These are phyloP conservation scores for Salix arbutifolia DNA, from an alignment of 345 rosid species.

Conservation along the genomic window DNA sequence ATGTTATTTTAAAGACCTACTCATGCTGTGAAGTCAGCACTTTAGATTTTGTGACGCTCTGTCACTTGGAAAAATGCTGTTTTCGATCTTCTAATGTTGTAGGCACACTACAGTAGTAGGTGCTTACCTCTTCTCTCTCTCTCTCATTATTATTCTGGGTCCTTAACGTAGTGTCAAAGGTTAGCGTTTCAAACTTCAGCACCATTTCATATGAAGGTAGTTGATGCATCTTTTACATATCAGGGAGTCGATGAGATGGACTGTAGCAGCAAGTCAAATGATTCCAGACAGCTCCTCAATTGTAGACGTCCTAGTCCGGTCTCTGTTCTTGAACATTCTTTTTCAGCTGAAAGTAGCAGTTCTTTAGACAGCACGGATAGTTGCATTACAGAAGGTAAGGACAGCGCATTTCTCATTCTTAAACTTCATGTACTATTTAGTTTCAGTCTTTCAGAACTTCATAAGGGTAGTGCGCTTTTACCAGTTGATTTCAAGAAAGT, in stretches of 20 bases:
- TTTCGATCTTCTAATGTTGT: not conserved
- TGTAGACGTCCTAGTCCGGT: slow-evolving; percentile 63
- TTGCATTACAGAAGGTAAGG: slow-evolving; percentile 45
- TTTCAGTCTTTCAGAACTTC: not conserved
- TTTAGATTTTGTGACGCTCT: not conserved
- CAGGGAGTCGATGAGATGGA: slow-evolving; percentile 56
- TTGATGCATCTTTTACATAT: slow-evolving; percentile 8
- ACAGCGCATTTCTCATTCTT: not conserved
- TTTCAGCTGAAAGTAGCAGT: slow-evolving; percentile 59
- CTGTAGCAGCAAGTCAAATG: slow-evolving; percentile 31
- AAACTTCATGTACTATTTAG: not conserved
- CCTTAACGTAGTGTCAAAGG: not conserved
- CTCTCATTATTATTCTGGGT: too few species aligned
- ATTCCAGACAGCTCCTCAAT: slow-evolving; percentile 30
- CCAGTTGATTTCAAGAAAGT: not conserved
- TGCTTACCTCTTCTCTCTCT: not conserved
- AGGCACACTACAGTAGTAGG: not conserved
- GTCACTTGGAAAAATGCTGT: not conserved
- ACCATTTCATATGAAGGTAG: not conserved
- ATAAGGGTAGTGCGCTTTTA: not conserved
- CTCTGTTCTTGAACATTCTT: slow-evolving; percentile 57
- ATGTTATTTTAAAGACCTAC: not conserved
- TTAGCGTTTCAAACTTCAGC: not conserved
- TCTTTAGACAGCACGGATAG: slow-evolving; percentile 57
- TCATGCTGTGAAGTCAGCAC: not conserved